Evolutionary conservation across 1,139 yeast genomes (phyloP).

Genomic region (Schwanniomyces etchellsii): DNA sequence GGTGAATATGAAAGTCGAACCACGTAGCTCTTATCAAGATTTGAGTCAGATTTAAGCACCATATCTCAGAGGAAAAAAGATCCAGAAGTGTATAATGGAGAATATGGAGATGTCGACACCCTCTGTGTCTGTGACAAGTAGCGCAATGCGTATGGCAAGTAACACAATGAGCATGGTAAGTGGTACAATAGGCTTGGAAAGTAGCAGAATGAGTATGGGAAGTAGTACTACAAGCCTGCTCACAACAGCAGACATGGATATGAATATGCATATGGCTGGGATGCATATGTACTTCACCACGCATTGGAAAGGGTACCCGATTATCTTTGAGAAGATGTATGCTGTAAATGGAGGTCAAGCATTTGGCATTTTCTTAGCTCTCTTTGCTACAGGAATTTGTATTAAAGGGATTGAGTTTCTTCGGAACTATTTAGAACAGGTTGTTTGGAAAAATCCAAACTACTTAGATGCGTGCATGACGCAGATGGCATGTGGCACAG

Average conservation of each 20-base stretch:
- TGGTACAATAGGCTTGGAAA: too few relatives aligned
- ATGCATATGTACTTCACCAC: conserved; percentile 60
- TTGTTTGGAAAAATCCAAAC: conserved; percentile 47
- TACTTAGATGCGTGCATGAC: conserved; percentile 11
- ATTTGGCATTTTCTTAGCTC: conserved; percentile 62
- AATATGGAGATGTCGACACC: too few relatives aligned
- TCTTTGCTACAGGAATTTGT: conserved; percentile 53
- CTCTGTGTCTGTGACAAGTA: too few relatives aligned
- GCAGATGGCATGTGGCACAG: too few relatives aligned
- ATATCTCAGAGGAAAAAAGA: too few relatives aligned
- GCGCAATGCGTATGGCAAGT: too few relatives aligned
- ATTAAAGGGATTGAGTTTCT: conserved; percentile 55
- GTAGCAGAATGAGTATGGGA: conserved; percentile 11
- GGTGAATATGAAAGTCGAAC: too few relatives aligned
- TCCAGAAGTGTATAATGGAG: too few relatives aligned
- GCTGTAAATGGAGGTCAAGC: conserved; percentile 57
- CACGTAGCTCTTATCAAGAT: too few relatives aligned
- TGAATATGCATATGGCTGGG: conserved; percentile 20
- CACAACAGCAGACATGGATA: conserved; percentile 17
- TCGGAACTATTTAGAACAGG: conserved; percentile 59
- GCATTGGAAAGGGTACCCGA: conserved; percentile 49
- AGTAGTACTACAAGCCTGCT: conserved; percentile 5
- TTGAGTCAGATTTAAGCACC: too few relatives aligned
- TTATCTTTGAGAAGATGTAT: conserved; percentile 46
- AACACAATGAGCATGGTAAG: conserved; percentile 11